phyloP scores from a whole-genome alignment of 1,284 basidiomycete species.

The Rhodotorula sp. region DNA sequence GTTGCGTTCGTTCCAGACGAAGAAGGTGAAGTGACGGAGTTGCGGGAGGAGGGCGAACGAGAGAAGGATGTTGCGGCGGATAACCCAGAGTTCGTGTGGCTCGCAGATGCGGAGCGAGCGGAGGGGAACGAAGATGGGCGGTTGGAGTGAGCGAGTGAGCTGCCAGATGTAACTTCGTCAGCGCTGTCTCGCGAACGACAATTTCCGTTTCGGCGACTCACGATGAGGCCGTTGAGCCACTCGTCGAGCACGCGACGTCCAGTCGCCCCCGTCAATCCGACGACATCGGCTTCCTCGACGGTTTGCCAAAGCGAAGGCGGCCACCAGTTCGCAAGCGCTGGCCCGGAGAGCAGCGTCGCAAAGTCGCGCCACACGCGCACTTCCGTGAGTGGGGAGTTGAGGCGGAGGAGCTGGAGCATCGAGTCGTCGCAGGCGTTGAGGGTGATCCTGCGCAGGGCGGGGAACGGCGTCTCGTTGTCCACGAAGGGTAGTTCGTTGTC shows the following conservation, averaged over 20 bases:
- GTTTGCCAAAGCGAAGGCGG: constrained; percentile 2
- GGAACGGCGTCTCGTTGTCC: too few relatives aligned
- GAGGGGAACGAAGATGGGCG: constrained; percentile 8
- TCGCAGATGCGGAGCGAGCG: constrained; percentile 19
- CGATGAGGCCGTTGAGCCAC: constrained; percentile 2
- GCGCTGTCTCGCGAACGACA: background rate
- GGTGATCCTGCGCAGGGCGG: background rate
- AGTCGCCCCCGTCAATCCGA: background rate
- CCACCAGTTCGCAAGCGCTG: constrained; percentile 6
- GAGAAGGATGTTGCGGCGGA: constrained; percentile 3
- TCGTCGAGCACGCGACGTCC: background rate
- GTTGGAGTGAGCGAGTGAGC: background rate
- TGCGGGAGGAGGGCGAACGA: constrained; percentile 12
- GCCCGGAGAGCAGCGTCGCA: background rate
- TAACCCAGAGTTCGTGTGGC: background rate
- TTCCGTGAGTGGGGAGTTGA: background rate
- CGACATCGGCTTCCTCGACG: constrained; percentile 9
- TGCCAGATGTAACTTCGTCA: background rate
- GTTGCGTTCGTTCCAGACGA: constrained; percentile 18
- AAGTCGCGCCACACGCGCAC: constrained; percentile 17
- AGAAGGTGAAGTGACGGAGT: constrained; percentile 3
- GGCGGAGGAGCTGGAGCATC: constrained; percentile 5
- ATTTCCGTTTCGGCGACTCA: background rate
- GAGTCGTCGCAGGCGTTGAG: constrained; percentile 17
- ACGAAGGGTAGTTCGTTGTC: background rate